Evolutionary conservation across 805 yeast genomes (phyloP).

Genomic region (Metschnikowia santaceciliae): DNA sequence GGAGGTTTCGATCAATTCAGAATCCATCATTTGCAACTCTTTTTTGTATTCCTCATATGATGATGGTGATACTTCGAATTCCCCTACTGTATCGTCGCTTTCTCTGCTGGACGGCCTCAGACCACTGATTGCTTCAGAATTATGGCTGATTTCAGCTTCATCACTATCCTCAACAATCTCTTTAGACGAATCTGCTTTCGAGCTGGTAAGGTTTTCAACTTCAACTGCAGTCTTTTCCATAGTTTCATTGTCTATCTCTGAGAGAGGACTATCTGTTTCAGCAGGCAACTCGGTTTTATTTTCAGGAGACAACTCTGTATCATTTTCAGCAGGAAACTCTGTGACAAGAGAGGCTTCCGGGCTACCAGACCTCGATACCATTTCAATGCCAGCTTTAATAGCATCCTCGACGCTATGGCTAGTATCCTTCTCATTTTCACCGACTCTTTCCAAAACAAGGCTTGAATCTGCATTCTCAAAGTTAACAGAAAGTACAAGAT

Average conservation of each 20-base stretch:
- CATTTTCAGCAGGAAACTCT: not conserved
- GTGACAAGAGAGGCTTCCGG: not conserved
- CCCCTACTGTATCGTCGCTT: not conserved
- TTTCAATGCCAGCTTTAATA: not conserved
- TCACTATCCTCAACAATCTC: not conserved
- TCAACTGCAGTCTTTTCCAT: not conserved
- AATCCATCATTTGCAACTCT: conserved; percentile 11
- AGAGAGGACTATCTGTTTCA: not conserved
- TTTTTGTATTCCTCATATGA: conserved; percentile 15
- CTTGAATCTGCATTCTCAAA: not conserved
- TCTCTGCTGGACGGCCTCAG: not conserved
- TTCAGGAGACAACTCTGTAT: not conserved
- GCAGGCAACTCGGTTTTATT: not conserved
- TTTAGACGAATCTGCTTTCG: not conserved
- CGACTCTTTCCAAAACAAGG: not conserved
- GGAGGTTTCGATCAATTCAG: conserved; percentile 7
- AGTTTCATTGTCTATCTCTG: not conserved
- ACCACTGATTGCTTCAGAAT: not conserved
- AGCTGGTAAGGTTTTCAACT: not conserved
- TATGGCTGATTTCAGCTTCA: not conserved
- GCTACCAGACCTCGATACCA: not conserved
- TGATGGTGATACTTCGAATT: conserved; percentile 10
- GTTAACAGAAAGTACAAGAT: not conserved
- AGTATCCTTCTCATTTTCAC: not conserved
- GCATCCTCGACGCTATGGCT: not conserved